Conservation (phyloP, 2,329 filamentous ascomycete species). For the Sordariomycetes sp. region DNA sequence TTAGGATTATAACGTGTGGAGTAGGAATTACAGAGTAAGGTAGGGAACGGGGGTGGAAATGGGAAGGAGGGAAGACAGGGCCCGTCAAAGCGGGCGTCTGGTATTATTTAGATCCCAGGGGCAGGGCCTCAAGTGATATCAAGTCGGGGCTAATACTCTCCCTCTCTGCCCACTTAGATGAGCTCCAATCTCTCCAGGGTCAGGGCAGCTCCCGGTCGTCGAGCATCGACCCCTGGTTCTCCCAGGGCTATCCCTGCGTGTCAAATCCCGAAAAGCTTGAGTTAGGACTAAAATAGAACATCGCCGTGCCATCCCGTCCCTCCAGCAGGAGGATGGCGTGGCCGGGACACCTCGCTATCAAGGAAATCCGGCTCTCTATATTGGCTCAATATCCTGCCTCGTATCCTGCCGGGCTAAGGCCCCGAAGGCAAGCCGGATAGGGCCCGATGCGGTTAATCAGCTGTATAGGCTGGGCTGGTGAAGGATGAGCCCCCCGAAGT, state of each 20-base stretch:
- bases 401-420: not conserved
- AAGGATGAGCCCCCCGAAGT: not conserved
- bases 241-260: not conserved
- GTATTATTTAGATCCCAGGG: not conserved
- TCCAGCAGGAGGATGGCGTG: not conserved
- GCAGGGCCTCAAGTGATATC: not conserved
- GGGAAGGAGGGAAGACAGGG: not conserved
- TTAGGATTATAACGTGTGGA: not conserved
- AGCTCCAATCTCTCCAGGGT: not conserved
- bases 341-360: not conserved
- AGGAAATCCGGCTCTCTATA: not conserved
- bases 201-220: not conserved
- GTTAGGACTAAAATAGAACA: slow-evolving; percentile 1
- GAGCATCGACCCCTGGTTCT: not conserved
- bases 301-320: not conserved
- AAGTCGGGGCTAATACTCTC: not conserved
- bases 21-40: not conserved
- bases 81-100: too few species aligned
- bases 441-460: not conserved
- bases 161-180: not conserved
- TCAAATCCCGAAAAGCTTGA: not conserved
- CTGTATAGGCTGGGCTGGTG: not conserved
- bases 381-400: not conserved
- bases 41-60: not conserved
- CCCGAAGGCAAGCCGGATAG: not conserved